Percentiles rank a stretch among this genome's conserved stretches.
These are phyloP conservation scores for Penicillium occitanis DNA, from an alignment of 2,329 filamentous ascomycete species.

Conservation along the genomic window DNA sequence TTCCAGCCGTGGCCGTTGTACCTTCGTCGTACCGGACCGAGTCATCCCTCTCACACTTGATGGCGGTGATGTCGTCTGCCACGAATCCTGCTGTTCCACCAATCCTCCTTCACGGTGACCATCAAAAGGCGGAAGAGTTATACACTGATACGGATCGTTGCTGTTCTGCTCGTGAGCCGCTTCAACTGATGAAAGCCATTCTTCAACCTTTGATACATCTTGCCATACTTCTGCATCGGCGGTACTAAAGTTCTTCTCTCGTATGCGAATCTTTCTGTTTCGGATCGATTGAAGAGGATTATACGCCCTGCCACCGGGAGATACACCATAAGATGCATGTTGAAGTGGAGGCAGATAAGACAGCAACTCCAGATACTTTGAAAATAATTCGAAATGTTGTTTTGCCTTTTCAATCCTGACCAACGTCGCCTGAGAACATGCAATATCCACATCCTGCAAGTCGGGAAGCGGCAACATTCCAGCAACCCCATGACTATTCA, in stretches of 20 bases:
- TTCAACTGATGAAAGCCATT: constrained; percentile 73
- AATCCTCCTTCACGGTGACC: constrained; percentile 25
- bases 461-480: constrained; percentile 31
- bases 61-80: constrained; percentile 38
- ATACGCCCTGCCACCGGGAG: constrained; percentile 64
- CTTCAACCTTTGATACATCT: constrained; percentile 67
- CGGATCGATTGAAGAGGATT: constrained; percentile 92
- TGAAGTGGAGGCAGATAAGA: constrained; percentile 71
- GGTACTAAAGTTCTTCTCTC: constrained; percentile 73
- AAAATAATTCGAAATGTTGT: constrained; percentile 78
- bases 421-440: constrained; percentile 75
- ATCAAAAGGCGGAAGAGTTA: constrained; percentile 47
- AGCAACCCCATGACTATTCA: constrained; percentile 1
- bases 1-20: constrained; percentile 72
- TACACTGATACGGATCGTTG: constrained; percentile 47
- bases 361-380: constrained; percentile 80
- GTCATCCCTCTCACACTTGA: constrained; percentile 43
- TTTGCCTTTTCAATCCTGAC: constrained; percentile 81
- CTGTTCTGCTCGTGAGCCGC: constrained; percentile 47
- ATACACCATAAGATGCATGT: constrained; percentile 20
- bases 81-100: constrained; percentile 25
- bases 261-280: constrained; percentile 79
- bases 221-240: constrained; percentile 74
- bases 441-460: constrained; percentile 36
- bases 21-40: constrained; percentile 53